Evolutionary conservation across 164 flowering plant genomes (phyloP).

Genomic region (Vitis cinerea): DNA sequence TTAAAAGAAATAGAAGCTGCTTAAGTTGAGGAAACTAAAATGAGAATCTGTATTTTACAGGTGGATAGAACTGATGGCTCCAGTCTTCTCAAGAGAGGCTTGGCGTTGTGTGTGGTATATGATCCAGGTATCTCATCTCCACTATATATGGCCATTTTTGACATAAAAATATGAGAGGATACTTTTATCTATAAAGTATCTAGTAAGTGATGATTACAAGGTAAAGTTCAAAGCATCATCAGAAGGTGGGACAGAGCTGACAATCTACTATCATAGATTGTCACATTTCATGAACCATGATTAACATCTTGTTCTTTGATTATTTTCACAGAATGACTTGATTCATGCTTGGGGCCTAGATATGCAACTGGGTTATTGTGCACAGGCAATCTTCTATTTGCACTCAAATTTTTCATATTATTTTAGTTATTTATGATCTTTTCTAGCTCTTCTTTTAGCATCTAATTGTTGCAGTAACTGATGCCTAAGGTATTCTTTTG

Average conservation of each 20-base stretch:
- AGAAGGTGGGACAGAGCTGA: background rate
- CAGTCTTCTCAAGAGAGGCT: constrained; percentile 75
- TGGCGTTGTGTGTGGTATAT: constrained; percentile 91
- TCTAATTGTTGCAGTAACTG: background rate
- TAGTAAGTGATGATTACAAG: background rate
- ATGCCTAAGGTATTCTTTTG: background rate
- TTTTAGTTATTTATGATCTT: background rate
- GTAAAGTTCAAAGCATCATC: background rate
- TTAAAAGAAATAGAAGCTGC: background rate
- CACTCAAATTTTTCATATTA: background rate
- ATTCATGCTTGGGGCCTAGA: constrained; percentile 93
- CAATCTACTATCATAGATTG: background rate
- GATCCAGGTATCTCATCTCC: constrained; percentile 52
- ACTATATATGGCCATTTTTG: too few species aligned
- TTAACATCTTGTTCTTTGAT: background rate
- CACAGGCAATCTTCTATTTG: constrained; percentile 42
- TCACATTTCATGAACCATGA: background rate
- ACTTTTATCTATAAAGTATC: too few species aligned
- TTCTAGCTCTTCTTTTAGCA: background rate
- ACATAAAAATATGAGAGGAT: too few species aligned
- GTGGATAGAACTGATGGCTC: constrained; percentile 94
- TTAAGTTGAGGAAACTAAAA: constrained; percentile 1
- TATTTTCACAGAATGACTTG: constrained; percentile 64
- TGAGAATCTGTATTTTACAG: constrained; percentile 27
- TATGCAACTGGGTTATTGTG: constrained; percentile 80